Conservation (phyloP, 106 monocot species). For the Acorus calamus region DNA sequence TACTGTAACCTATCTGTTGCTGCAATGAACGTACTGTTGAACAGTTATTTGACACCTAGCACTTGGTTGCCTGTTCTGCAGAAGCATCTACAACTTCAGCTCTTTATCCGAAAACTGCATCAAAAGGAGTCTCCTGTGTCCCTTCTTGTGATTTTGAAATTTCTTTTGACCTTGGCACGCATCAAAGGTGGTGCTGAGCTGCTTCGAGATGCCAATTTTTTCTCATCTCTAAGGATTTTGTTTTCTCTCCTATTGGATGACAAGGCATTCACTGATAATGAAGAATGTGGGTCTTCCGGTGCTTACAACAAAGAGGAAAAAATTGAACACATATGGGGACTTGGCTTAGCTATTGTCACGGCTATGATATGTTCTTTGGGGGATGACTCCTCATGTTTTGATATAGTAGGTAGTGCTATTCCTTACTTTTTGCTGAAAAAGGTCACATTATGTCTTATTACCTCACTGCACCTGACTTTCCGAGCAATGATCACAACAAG, state of each 20-base stretch:
- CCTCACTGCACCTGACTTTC: constrained; percentile 44
- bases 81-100: constrained; percentile 57
- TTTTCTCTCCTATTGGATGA: constrained; percentile 27
- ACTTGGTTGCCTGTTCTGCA: constrained; percentile 67
- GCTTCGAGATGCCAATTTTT: constrained; percentile 43
- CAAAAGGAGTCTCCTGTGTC: constrained; percentile 22
- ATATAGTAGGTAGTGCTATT: constrained; percentile 44
- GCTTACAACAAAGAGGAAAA: constrained; percentile 15
- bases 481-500: constrained; percentile 29
- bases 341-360: constrained; percentile 53
- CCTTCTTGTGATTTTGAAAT: constrained; percentile 42
- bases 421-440: constrained; percentile 55
- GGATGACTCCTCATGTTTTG: constrained; percentile 39
- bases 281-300: constrained; percentile 1
- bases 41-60: constrained; percentile 29
- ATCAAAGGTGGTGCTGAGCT: constrained; percentile 65
- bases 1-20: constrained; percentile 51
- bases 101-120: constrained; percentile 37
- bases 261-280: constrained; percentile 11
- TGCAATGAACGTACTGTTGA: constrained; percentile 61
- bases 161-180: constrained; percentile 60
- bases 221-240: constrained; percentile 43
- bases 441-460: constrained; percentile 27
- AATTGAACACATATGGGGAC: constrained; percentile 23
- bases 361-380: constrained; percentile 44